Evolutionary conservation across 1,139 yeast species (phyloP), one percentile per base, ranked within the genome.

Genomic region (Pichia cactophila): DNA sequence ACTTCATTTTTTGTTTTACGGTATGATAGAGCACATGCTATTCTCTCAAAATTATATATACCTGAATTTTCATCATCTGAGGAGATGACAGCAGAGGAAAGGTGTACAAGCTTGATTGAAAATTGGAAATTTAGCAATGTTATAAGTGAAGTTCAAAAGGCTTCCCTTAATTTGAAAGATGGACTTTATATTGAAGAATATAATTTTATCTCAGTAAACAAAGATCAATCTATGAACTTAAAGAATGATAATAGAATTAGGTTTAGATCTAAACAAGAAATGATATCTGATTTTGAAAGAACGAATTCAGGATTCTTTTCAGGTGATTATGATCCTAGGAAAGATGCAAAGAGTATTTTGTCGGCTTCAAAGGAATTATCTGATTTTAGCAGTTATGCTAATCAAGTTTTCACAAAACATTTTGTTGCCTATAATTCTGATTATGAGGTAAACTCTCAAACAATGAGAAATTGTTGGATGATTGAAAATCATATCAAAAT

Each of bases 251-350:
- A 12, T 17, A 26, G 9, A 1, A n/a, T n/a, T 5, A 23, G 37
- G 12, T 44, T 47, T 17, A 44, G 47, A 26, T 36, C 49, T 1
- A 26, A 31, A 20, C 14, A 26, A 28, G 51, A 50, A 7, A 36
- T 48, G 33, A 45, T 51, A 8, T 11, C 35, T 4, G 50, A 50
- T 43, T 53, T 51, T 42, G 43, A 42, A 5, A n/a, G 12, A 16
- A 42, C 49, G 4, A 49, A 52, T 10, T 45, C 47, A 4, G 53
- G 54, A 3, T 35, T 50, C 4, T 43, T 53, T 17, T 47, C 51
- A 7, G 2, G 31, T 7, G 55, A 53, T 42, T 49, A 39, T 36
- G 46, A 47, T 36, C 35, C 44, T 5, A 33, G 45, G 5, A 4
- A n/a, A 12, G 26, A 23, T 2, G 14, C 41, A 3, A 28, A 14